phyloP scores from a whole-genome alignment of 257 asterid species.

The Handroanthus guayacan region DNA sequence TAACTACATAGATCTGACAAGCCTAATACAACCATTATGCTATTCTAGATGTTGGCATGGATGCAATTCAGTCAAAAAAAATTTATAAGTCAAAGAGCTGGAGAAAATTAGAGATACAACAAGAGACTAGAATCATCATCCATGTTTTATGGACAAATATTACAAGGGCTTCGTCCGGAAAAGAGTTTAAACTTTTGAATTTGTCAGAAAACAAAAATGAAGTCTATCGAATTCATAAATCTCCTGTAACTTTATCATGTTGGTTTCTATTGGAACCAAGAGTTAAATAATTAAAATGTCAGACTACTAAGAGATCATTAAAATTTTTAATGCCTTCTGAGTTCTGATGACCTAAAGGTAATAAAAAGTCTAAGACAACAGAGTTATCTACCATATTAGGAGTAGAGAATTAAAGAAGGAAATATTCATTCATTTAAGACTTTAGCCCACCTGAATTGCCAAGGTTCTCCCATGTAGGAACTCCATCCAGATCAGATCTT shows the following conservation, averaged over 20 bases:
- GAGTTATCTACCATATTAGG: constrained; percentile 15
- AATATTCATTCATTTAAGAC: background rate
- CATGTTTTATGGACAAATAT: background rate
- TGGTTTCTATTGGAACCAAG: background rate
- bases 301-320: background rate
- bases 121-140: background rate
- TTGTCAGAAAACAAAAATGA: background rate
- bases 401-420: background rate
- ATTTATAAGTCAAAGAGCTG: background rate
- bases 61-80: background rate
- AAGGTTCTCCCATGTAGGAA: constrained; percentile 59
- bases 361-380: background rate
- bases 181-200: background rate
- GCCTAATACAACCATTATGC: too few relatives aligned
- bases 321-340: too few relatives aligned
- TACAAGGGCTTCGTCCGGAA: background rate
- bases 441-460: constrained; percentile 63
- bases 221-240: background rate
- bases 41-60: background rate
- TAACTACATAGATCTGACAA: background rate
- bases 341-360: constrained; percentile 20
- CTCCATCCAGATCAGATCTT: constrained; percentile 65
- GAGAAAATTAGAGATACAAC: constrained; percentile 4
- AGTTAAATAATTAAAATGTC: background rate
- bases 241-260: background rate